These are phyloP conservation scores for Daedaleopsis nitida DNA, from an alignment of 768 basidiomycete genomes.

Conservation along the genomic window DNA sequence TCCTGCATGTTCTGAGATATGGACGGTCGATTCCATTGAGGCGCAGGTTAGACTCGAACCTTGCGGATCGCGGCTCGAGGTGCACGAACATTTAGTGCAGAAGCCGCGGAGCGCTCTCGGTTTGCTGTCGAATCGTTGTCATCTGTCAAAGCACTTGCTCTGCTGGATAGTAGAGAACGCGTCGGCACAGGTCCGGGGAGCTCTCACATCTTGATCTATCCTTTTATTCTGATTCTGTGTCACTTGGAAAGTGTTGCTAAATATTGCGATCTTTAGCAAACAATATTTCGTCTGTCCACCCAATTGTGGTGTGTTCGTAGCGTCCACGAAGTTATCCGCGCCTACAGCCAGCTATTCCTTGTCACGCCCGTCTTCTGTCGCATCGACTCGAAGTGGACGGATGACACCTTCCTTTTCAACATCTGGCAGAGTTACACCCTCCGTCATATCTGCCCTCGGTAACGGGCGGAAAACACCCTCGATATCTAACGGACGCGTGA, in stretches of 20 bases:
- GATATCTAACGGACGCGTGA: constrained; percentile 34
- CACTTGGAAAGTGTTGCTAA: not conserved
- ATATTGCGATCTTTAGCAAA: constrained; percentile 44
- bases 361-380: constrained; percentile 74
- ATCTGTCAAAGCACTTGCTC: too few species aligned
- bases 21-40: too few species aligned
- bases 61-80: too few species aligned
- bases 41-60: too few species aligned
- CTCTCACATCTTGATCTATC: not conserved
- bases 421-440: constrained; percentile 50
- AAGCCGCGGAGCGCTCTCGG: too few species aligned
- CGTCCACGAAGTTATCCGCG: constrained; percentile 75
- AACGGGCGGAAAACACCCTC: constrained; percentile 51
- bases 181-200: too few species aligned
- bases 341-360: constrained; percentile 64
- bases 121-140: too few species aligned
- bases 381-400: constrained; percentile 62
- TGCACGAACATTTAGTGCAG: too few species aligned
- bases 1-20: too few species aligned
- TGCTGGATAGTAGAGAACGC: too few species aligned
- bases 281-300: constrained; percentile 86
- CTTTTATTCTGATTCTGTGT: not conserved
- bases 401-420: constrained; percentile 44
- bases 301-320: constrained; percentile 90
- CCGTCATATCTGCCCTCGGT: constrained; percentile 34